A percentile compares a stretch with the other conserved stretches of the same genome.
These are phyloP conservation scores for Pneumocystis canis DNA, from an alignment of 1,139 yeast genomes.

Conservation along the genomic window DNA sequence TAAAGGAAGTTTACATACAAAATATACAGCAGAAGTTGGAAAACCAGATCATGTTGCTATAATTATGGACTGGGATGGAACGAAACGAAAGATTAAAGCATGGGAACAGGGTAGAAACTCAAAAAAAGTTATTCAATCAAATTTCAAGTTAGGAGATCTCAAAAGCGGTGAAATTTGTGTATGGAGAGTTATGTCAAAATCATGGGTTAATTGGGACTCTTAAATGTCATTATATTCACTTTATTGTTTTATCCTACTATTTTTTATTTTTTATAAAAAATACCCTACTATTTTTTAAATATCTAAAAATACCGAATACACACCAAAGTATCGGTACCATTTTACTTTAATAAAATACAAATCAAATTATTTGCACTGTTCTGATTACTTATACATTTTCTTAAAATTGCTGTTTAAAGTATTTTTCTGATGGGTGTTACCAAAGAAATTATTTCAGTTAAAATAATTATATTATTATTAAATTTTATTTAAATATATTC, in stretches of 20 bases:
- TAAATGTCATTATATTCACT: neutral
- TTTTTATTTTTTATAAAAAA: neutral
- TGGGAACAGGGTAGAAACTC: slow-evolving; percentile 35
- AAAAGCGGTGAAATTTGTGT: slow-evolving; percentile 67
- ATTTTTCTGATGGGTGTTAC: slow-evolving; percentile 10
- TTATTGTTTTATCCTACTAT: neutral
- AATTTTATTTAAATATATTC: neutral
- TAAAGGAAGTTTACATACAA: slow-evolving; percentile 39
- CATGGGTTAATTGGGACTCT: slow-evolving; percentile 44
- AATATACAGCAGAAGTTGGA: slow-evolving; percentile 33
- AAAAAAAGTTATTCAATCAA: slow-evolving; percentile 42
- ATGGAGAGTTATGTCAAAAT: slow-evolving; percentile 55
- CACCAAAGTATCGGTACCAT: neutral
- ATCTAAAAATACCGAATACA: neutral
- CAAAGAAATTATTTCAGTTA: neutral
- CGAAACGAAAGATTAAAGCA: slow-evolving; percentile 63
- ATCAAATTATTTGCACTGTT: neutral
- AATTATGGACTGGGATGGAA: slow-evolving; percentile 57
- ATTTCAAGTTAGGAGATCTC: slow-evolving; percentile 57
- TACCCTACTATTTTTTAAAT: neutral
- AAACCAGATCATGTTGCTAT: slow-evolving; percentile 28
- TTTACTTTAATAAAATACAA: neutral
- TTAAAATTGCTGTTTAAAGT: neutral
- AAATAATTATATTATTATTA: neutral
- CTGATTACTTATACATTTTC: neutral